Percentiles rank a stretch among this genome's conserved stretches.
phyloP scores from a whole-genome alignment of 148 eudicot genomes.

The Drosera capensis region DNA sequence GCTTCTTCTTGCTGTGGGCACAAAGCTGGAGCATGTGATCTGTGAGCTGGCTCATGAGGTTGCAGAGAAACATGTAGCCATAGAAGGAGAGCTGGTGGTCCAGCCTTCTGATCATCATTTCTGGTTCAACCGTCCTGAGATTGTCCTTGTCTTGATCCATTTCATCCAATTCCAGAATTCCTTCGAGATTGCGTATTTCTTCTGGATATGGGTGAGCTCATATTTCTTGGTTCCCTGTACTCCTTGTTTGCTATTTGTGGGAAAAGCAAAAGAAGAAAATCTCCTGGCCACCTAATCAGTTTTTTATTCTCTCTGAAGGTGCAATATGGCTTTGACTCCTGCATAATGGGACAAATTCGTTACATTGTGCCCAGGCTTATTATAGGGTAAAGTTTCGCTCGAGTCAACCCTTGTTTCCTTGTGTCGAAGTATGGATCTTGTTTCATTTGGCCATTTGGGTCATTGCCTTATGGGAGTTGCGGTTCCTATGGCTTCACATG shows the following conservation, averaged over 20 bases:
- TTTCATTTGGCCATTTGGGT: too few species aligned
- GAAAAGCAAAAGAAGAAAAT: too few species aligned
- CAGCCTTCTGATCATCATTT: constrained; percentile 59
- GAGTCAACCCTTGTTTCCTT: too few species aligned
- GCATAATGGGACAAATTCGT: constrained; percentile 17
- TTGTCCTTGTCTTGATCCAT: constrained; percentile 49
- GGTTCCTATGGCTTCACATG: too few species aligned
- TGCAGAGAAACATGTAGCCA: constrained; percentile 25
- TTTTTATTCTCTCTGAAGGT: constrained; percentile 16
- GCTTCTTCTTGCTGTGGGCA: constrained; percentile 61
- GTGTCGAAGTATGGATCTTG: too few species aligned
- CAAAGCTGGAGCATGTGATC: constrained; percentile 65
- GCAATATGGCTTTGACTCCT: constrained; percentile 49
- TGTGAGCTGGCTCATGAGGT: constrained; percentile 21
- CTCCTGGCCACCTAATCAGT: too few species aligned
- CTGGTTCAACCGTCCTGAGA: constrained; percentile 51
- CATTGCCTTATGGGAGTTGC: too few species aligned
- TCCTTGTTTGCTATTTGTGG: too few species aligned
- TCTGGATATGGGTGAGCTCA: constrained; percentile 71
- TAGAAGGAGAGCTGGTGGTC: constrained; percentile 46
- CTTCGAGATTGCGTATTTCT: constrained; percentile 68
- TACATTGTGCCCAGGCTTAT: neutral
- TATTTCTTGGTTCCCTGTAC: too few species aligned
- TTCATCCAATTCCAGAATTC: constrained; percentile 67
- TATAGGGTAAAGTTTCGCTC: too few species aligned